Base-by-base conservation (phyloP, 1,284 basidiomycete species). In the Ustilago xerochloae region DNA sequence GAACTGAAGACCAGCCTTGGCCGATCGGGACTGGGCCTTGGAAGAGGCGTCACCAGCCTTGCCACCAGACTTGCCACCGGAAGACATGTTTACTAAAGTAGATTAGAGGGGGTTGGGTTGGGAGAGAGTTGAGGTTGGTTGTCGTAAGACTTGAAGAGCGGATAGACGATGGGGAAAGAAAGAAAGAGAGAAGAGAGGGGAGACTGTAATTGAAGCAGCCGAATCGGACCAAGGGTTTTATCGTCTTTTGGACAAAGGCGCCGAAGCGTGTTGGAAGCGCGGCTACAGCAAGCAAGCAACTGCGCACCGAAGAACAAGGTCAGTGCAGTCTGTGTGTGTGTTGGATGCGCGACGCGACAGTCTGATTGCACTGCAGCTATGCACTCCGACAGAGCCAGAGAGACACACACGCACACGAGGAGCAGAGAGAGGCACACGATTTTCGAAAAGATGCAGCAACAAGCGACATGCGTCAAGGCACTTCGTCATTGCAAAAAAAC, bases 1-100 rank as follows among this genome's bases (percentile, higher is more conserved):
- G 85, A 94, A 94, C 92, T 93, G 92, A 63, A 94, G 75, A 73
- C 76, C 76, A 49, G 75, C 75, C 86, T 91, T 92, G 75, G 90
- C 88, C 48, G 93, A 93, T 74, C 93, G 91, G 45, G 92, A 92
- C 78, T 89, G 85, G 53, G 86, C 84, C 86, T 88, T 88, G 85
- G 85, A 77, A 65, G 85, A 81, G 71, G 78, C 80, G 70, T 81
- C 84, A 70, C 81, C 82, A 60, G 83, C 81, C 74, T 83, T 82
- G 61, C 79, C 78, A 72, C 85, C 85, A 72, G 86, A 85, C 82
- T 87, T 87, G 79, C 86, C 86, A 80, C 86, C 85, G 77, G 80
- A 72, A 70, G 66, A 78, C 73, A 77, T 77, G 64, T 60, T 80
- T 61, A 36, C 48, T 61, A 54, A 66, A 35, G 45, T 51, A 39